Evolutionary conservation across 192 early-diverging fungal species (phyloP), one percentile per base, ranked within the genome.

Genomic region (Backusella liffmaniae): DNA sequence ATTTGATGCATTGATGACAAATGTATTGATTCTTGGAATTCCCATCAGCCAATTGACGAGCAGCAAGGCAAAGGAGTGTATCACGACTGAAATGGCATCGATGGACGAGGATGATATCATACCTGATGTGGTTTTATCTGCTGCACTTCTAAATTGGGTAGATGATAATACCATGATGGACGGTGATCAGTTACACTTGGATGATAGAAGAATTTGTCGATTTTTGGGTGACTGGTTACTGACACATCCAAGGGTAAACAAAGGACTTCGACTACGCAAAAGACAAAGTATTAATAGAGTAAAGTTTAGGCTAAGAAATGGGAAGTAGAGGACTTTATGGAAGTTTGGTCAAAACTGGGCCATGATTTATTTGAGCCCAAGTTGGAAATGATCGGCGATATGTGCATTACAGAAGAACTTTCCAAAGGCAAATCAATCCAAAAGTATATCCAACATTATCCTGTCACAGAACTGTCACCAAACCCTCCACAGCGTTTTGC

Each of bases 401-500:
- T 74, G 15, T 79, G 34, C 16, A 72, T 66, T 46, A 10, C 13
- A 0, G 32, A 51, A 66, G 80, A 86, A 5, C 39, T 68, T 21
- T 69, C 71, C 16, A 65, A 73, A 32, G n/a, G 62, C 1, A 67
- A 79, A 29, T 56, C 36, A 41, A 53, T 46, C 8, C 59, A 78
- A 16, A 70, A 62, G 5, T 84, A 82, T 23, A 79, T 87, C 35
- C 76, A 82, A 12, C 81, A 85, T 44, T 84, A 85, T 53, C 79
- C 87, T 0, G 71, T 76, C 13, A 41, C 39, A 1, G 77, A 82
- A n/a, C 71, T 88, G 2, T 81, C 87, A n/a, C 72, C 68, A 13
- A 80, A 86, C 29, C 80, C 85, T 0, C 80, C 83, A 0, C 62
- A 72, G 6, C 80, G 87, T 0, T 88, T 88, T 70, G 74, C 80